Evolutionary conservation across 305 asterid species (phyloP), one percentile per base, ranked within the genome.

Genomic region (Nicotiana rustica): DNA sequence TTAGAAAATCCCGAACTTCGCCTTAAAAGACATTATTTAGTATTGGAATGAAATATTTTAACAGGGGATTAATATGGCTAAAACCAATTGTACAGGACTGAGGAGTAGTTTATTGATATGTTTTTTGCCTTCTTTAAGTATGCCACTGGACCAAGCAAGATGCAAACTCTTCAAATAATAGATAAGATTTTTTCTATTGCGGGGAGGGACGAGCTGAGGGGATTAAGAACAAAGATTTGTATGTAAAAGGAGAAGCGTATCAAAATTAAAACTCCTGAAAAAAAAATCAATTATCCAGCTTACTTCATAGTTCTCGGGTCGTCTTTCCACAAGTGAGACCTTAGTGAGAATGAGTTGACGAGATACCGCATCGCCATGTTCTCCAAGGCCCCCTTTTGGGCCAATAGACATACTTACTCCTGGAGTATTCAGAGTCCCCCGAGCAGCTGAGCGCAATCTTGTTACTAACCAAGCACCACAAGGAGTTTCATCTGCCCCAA

Each of bases 251-350:
- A 76, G 67, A 55, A 52, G 66, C 10, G 6, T 55, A 10, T 56
- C 66, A 55, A 31, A 31, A 25, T 52, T 55, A 76, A 31, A 76
- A 76, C 33, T 31, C 80, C 14, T 55, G 67, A 55, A 29, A 55
- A 76, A 55, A 52, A 31, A 9, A 29, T 5, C 55, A 17, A 68
- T 68, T 47, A 82, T 38, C 82, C 67, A 75, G 84, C 98, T 88
- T 92, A 95, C 99, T 91, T 97, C 99, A 89, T 97, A 97, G 90
- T 97, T 97, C 79, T 95, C 97, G 2, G 99, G 98, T 38, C 99
- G 97, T 84, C 99, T 90, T 89, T 97, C 99, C 78, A 97, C 97
- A 81, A 97, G 92, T 55, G 99, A 97, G 80, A 85, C 89, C 93
- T 91, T 95, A 60, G 99, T 96, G 61, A 96, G 97, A 86, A 96